Evolutionary conservation across 2,329 filamentous ascomycete genomes (phyloP).

Genomic region (Exserohilum rostratum): DNA sequence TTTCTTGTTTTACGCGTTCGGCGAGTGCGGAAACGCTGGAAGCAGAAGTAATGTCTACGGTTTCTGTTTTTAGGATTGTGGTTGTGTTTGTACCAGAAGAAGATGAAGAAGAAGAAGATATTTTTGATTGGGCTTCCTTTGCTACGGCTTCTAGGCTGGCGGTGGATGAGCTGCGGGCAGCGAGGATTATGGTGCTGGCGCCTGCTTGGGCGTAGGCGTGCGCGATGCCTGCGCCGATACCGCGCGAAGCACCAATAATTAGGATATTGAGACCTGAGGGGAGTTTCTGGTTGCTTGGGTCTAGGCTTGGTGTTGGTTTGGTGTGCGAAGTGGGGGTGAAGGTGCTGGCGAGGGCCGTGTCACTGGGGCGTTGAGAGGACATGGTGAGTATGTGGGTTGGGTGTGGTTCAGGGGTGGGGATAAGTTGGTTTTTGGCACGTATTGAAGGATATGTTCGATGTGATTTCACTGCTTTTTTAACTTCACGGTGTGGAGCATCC

Average conservation of each 20-base stretch:
- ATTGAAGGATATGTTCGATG: too few species aligned
- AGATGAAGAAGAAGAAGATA: not conserved
- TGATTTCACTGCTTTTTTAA: too few species aligned
- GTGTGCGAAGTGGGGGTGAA: slow-evolving; percentile 25
- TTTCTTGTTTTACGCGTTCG: slow-evolving; percentile 22
- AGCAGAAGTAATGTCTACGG: slow-evolving; percentile 40
- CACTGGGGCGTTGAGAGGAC: slow-evolving; percentile 11
- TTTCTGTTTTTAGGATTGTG: slow-evolving; percentile 11
- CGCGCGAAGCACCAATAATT: slow-evolving; percentile 42
- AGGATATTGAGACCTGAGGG: slow-evolving; percentile 31
- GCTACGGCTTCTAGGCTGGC: slow-evolving; percentile 20
- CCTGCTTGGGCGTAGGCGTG: slow-evolving; percentile 39
- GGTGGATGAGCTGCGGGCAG: slow-evolving; percentile 29
- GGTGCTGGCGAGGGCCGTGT: slow-evolving; percentile 23
- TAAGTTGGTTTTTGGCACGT: too few species aligned
- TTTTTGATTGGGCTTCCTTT: slow-evolving; percentile 10
- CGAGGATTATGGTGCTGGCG: slow-evolving; percentile 32
- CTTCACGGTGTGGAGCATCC: too few species aligned
- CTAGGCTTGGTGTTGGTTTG: slow-evolving; percentile 13
- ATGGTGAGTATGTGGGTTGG: slow-evolving; percentile 6
- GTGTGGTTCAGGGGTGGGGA: too few species aligned
- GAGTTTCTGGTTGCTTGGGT: slow-evolving; percentile 27
- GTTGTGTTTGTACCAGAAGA: not conserved
- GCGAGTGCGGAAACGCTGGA: slow-evolving; percentile 34
- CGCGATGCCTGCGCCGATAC: slow-evolving; percentile 40